A percentile compares a stretch with the other conserved stretches of the same genome.
phyloP scores from a whole-genome alignment of 2,329 filamentous ascomycete genomes.

The Microcyclospora tardicrescens region DNA sequence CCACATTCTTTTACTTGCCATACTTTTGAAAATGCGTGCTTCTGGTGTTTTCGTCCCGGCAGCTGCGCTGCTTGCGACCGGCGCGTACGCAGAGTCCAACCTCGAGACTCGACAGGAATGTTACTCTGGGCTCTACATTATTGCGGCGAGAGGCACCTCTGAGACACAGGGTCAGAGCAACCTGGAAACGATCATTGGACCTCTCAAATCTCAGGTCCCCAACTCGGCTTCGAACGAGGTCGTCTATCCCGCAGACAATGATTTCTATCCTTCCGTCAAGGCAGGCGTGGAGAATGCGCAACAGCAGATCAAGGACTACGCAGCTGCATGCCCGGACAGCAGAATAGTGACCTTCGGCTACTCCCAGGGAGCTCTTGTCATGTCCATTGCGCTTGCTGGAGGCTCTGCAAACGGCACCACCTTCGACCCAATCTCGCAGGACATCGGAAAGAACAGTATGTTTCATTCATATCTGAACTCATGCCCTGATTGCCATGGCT shows the following conservation, averaged over 20 bases:
- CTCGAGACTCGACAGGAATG: neutral
- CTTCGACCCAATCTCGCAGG: neutral
- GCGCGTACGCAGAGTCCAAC: too few relatives aligned
- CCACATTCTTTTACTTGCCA: too few relatives aligned
- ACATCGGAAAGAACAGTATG: slow-evolving; percentile 2
- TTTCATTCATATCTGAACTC: neutral
- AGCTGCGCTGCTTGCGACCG: too few relatives aligned
- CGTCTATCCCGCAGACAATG: slow-evolving; percentile 1
- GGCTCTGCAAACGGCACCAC: neutral
- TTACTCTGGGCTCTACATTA: slow-evolving; percentile 1
- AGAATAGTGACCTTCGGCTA: slow-evolving; percentile 2
- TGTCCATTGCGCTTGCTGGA: slow-evolving; percentile 2
- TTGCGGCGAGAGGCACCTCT: slow-evolving; percentile 1
- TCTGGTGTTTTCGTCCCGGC: too few relatives aligned
- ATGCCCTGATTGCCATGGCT: too few relatives aligned
- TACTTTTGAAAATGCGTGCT: too few relatives aligned
- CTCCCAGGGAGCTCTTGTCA: slow-evolving; percentile 1
- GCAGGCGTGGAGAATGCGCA: slow-evolving; percentile 1
- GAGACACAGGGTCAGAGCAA: slow-evolving; percentile 3
- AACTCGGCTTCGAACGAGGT: slow-evolving; percentile 3
- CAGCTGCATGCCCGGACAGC: neutral
- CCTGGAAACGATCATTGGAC: slow-evolving; percentile 1
- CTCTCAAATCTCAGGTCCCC: neutral
- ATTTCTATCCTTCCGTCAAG: too few relatives aligned
- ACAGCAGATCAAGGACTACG: slow-evolving; percentile 3